phyloP scores from a whole-genome alignment of 345 rosid genomes.

The Linum tenue region DNA sequence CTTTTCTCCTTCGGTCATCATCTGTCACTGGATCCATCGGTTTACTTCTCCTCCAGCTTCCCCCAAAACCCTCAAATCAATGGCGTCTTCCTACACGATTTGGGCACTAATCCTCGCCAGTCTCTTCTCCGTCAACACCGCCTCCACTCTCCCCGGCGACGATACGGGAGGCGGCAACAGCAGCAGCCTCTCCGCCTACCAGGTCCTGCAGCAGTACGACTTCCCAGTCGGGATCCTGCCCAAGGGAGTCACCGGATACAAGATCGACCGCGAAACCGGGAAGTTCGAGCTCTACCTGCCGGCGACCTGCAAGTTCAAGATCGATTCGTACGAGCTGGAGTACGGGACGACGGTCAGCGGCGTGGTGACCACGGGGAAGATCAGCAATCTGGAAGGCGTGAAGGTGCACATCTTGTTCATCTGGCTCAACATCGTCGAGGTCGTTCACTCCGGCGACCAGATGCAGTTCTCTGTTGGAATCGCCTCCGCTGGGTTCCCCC shows the following conservation, averaged over 20 bases:
- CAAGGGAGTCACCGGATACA: conserved; percentile 20
- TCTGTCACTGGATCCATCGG: too few species aligned
- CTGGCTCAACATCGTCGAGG: conserved; percentile 49
- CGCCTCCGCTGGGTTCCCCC: conserved; percentile 43
- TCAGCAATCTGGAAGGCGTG: conserved; percentile 38
- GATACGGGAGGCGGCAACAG: not conserved
- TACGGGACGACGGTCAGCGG: conserved; percentile 48
- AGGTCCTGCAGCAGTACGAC: conserved; percentile 34
- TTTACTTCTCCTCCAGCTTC: too few species aligned
- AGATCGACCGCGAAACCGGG: not conserved
- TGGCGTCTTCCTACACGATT: not conserved
- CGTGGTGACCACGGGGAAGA: conserved; percentile 30
- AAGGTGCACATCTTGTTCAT: conserved; percentile 43
- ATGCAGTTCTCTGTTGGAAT: conserved; percentile 58
- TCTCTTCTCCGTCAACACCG: conserved; percentile 8
- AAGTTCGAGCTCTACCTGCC: conserved; percentile 30
- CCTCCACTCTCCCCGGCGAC: not conserved
- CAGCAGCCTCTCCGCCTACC: conserved; percentile 34
- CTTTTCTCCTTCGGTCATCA: too few species aligned
- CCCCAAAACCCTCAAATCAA: not conserved
- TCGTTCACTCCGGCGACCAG: conserved; percentile 30
- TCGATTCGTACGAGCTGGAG: conserved; percentile 46
- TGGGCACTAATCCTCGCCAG: not conserved
- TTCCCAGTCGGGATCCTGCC: conserved; percentile 66
- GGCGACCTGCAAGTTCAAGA: conserved; percentile 34